Evolutionary conservation across 2,329 filamentous ascomycete species (phyloP).

Genomic region (Didymella sp.): DNA sequence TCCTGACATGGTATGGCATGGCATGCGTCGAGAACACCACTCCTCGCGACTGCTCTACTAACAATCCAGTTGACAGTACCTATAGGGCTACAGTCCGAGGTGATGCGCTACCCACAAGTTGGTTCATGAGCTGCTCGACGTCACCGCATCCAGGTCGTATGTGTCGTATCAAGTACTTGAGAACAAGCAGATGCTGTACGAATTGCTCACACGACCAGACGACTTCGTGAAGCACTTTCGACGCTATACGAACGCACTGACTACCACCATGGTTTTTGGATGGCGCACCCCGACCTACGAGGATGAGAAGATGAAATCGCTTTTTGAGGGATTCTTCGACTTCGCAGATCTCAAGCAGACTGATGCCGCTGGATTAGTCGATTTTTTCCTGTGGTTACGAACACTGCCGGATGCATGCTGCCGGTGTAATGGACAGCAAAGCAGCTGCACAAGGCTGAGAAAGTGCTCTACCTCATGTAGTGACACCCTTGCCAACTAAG

Average conservation of each 20-base stretch:
- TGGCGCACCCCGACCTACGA: constrained; percentile 37
- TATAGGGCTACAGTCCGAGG: constrained; percentile 22
- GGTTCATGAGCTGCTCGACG: constrained; percentile 28
- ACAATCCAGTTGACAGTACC: not conserved
- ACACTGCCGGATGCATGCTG: constrained; percentile 41
- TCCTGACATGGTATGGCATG: too few species aligned
- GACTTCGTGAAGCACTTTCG: constrained; percentile 55
- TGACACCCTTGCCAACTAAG: too few species aligned
- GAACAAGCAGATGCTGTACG: constrained; percentile 61
- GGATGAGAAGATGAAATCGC: constrained; percentile 26
- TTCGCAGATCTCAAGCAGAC: constrained; percentile 53
- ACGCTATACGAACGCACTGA: constrained; percentile 58
- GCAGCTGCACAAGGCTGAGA: constrained; percentile 55
- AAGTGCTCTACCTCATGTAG: constrained; percentile 28
- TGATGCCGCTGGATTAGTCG: constrained; percentile 51
- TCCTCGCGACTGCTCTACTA: too few species aligned
- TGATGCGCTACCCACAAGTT: constrained; percentile 33
- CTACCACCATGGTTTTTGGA: constrained; percentile 60
- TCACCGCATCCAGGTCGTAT: constrained; percentile 30
- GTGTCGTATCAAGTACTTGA: constrained; percentile 64
- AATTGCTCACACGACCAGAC: constrained; percentile 56
- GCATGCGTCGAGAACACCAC: too few species aligned
- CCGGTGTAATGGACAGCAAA: constrained; percentile 52
- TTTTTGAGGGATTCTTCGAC: constrained; percentile 49
- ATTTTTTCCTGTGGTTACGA: constrained; percentile 57